Evolutionary conservation across 2,329 filamentous ascomycete genomes (phyloP), one percentile per base, ranked within the genome.

Genomic region (Cytospora leucostoma): DNA sequence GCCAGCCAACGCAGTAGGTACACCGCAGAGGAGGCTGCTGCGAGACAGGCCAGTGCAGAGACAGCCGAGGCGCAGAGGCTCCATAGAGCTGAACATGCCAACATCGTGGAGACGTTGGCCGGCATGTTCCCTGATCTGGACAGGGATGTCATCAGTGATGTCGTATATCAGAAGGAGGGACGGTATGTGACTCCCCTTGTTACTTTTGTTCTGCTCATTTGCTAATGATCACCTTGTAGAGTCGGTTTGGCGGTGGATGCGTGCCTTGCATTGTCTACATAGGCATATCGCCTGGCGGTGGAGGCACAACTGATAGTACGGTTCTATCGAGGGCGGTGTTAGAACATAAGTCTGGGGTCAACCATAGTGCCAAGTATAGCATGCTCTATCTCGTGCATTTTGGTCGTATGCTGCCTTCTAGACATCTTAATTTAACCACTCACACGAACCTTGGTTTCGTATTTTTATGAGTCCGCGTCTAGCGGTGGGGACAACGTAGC

Each of bases 121-220:
- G 90, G 92, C 70, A 99, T 99, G 95, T 99, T 99, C 74, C 95
- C 95, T 0, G 93, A 96, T 72, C 80, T 99, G 57, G 95, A 99
- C 75, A 87, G 88, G 71, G 96, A 99, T 56, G 85, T 99, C 44
- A 98, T 99, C 73, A 93, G 93, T 71, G 95, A 99, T 78, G 95
- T 99, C 49, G 95, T 99, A 33, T 88, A 94, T 74, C 87, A 96
- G 79, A 97, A 99, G 78, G 89, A 97, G 76, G 96, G 95, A 73
- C 87, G 92, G 92, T 94, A 76, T 79, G 90, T 84, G 78, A 86
- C 82, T 61, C 17, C 35, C 21, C 52, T 61, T 12, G 33, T 62
- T 21, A 17, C n/a, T 47, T 40, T 7, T 2, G 11, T 56, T 6
- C 34, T 54, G 55, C 60, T 49, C 40, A 37, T 47, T 63, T 60